Evolutionary conservation across 441 rosid species (phyloP), one percentile per base, ranked within the genome.

Genomic region (Arabidopsis lyrata): DNA sequence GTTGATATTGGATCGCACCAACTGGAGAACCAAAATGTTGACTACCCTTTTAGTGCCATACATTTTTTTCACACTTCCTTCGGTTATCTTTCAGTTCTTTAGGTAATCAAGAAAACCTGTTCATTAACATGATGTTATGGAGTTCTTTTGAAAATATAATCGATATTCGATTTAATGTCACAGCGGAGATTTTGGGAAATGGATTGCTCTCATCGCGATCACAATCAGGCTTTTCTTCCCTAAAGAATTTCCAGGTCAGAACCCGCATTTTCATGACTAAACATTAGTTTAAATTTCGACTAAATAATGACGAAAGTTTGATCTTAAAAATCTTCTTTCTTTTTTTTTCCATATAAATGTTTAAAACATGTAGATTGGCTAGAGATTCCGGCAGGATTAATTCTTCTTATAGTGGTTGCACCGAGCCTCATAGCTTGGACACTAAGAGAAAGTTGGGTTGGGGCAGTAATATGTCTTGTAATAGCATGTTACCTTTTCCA

Each of bases 1-100:
- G 59, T 73, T 92, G 91, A 77, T 92, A 66, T 58, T 90, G 82
- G 97, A 92, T 64, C 87, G 91, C 36, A 92, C 96, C 29, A 90
- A 91, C 70, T 90, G 97, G 97, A 91, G 77, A 80, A 88, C 94
- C 41, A 90, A 90, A 74, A 92, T 92, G 78, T 80, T 92, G 72
- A 90, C 97, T 1, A 77, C 89, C 7, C 91, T 90, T 68, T 65
- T 92, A 63, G 77, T 92, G 58, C 96, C 96, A 58, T 92, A 90
- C 81, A 90, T 92, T 29, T 90, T 87, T 81, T 83, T 92, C 56
- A 84, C 96, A 78, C 88, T 90, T 80, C 97, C 96, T 63, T 60
- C 66, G 0, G 83, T 76, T 16, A 49, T 90, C 71, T 90, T 92
- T 70, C 24, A 86, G 74, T 81, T 87, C 81, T 81, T 92, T 11